Percentiles rank a stretch among this genome's conserved stretches.
Conservation (phyloP, 345 rosid genomes). For the Salix exigua region DNA sequence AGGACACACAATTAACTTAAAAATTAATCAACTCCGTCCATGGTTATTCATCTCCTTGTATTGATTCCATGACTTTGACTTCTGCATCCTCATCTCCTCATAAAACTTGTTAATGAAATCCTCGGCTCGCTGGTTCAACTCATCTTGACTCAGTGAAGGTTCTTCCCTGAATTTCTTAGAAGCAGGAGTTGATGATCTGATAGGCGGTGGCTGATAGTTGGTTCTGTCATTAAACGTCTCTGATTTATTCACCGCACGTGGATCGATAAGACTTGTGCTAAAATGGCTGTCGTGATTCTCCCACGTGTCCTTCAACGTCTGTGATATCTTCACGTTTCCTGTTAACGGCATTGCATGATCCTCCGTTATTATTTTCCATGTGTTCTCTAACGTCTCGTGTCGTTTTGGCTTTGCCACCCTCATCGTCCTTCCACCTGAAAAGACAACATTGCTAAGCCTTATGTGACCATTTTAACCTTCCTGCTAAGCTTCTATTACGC, state of each 20-base stretch:
- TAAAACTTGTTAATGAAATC: conserved; percentile 76
- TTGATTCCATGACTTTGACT: conserved; percentile 62
- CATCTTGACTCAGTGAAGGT: conserved; percentile 74
- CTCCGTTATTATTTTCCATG: conserved; percentile 77
- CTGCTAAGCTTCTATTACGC: neutral
- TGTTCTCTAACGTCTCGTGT: conserved; percentile 68
- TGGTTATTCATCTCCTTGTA: conserved; percentile 49
- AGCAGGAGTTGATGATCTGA: conserved; percentile 13
- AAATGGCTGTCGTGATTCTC: conserved; percentile 28
- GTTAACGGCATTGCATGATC: conserved; percentile 62
- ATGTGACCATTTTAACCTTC: neutral
- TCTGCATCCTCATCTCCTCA: conserved; percentile 86
- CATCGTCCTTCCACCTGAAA: conserved; percentile 40
- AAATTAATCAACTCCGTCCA: conserved; percentile 3
- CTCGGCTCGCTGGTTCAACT: conserved; percentile 79
- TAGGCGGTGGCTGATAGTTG: conserved; percentile 32
- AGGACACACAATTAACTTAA: neutral
- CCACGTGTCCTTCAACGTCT: conserved; percentile 31
- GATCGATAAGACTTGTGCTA: neutral
- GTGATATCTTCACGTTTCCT: conserved; percentile 58
- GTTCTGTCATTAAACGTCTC: conserved; percentile 72
- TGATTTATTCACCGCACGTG: conserved; percentile 40
- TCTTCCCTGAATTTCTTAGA: conserved; percentile 47
- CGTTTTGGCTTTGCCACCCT: conserved; percentile 46
- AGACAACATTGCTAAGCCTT: neutral